Base-by-base conservation (phyloP, 225 moss, liverwort and hornwort genomes). In the Marchantia paleacea region DNA sequence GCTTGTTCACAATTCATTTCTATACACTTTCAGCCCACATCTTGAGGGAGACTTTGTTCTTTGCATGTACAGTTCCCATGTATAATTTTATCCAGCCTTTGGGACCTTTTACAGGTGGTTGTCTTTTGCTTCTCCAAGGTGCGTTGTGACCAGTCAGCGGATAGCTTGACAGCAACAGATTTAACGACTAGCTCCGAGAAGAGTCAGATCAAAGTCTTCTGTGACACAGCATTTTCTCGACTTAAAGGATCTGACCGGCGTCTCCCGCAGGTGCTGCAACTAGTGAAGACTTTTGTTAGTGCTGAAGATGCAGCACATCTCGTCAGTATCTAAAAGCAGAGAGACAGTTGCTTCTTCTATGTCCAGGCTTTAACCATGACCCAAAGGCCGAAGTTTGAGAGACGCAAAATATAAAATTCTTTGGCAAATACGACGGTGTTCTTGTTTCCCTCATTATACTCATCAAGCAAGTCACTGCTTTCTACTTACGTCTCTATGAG, bases 71-170 rank as follows among this genome's bases (percentile, higher is more conserved):
- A 71, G 24, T 22, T 54, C 19, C 2, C 57, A 4, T 13, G 19
- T 57, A 57, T 61, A 22, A 61, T 61, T 0, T 61, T 61, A 0
- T 61, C 61, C 61, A 83, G 29, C 55, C 55, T 22, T 75, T 79
- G 53, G 20, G 55, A 19, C 64, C 81, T 72, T 85, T 63, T 84
- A 66, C 91, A 96, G 94, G 94, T 99, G 62, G 97, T 99, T 76
- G 94, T 95, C 24, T 99, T 99, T 83, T 99, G 97, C 75, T 99
- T 99, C 85, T 99, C 97, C 69, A 99, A 99, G 81, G 95, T 89
- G 85, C 90, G 95, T 52, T 93, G 93, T 86, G 97, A 99, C 81
- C 97, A 99, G 79, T 95, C 97, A 66, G 93, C 95, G 58, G 97
- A 99, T 72, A 92, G 97, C 85, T 90, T 99, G 79, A 99, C 93